A percentile compares a stretch with the other conserved stretches of the same genome.
These are phyloP conservation scores for Aspergillus hortae DNA, from an alignment of 2,329 filamentous ascomycete genomes.

Conservation along the genomic window DNA sequence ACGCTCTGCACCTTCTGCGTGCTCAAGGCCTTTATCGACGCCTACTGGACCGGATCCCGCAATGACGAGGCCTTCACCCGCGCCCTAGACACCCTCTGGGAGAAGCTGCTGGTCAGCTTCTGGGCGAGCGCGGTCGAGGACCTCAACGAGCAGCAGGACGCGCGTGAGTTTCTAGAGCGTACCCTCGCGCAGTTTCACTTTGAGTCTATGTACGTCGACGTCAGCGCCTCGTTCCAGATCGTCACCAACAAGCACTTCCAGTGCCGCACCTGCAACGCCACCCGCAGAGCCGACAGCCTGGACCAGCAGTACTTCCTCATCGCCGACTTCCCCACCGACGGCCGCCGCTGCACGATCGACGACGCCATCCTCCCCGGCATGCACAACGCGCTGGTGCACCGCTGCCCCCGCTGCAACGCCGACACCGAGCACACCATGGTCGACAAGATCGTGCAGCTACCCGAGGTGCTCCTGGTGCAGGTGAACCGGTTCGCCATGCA, in stretches of 20 bases:
- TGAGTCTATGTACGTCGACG: not conserved
- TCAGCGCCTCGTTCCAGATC: not conserved
- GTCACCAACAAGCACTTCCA: not conserved
- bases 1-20: constrained; percentile 9
- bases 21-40: constrained; percentile 8
- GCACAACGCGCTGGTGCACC: not conserved
- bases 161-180: constrained; percentile 13
- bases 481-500: constrained; percentile 12
- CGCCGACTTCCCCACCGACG: not conserved
- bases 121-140: not conserved
- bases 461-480: constrained; percentile 21
- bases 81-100: constrained; percentile 7
- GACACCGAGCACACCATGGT: not conserved
- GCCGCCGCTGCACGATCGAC: not conserved
- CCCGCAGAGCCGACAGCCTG: not conserved
- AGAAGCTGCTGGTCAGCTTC: not conserved
- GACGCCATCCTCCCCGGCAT: not conserved
- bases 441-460: constrained; percentile 8
- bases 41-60: constrained; percentile 15
- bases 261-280: not conserved
- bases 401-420: constrained; percentile 8
- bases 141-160: constrained; percentile 13
- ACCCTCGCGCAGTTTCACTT: constrained; percentile 6
- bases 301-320: not conserved
- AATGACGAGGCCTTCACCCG: not conserved